A percentile compares a stretch with the other conserved stretches of the same genome.
Evolutionary conservation across 495 filamentous ascomycete species (phyloP).

Genomic region (Neurospora sp.): DNA sequence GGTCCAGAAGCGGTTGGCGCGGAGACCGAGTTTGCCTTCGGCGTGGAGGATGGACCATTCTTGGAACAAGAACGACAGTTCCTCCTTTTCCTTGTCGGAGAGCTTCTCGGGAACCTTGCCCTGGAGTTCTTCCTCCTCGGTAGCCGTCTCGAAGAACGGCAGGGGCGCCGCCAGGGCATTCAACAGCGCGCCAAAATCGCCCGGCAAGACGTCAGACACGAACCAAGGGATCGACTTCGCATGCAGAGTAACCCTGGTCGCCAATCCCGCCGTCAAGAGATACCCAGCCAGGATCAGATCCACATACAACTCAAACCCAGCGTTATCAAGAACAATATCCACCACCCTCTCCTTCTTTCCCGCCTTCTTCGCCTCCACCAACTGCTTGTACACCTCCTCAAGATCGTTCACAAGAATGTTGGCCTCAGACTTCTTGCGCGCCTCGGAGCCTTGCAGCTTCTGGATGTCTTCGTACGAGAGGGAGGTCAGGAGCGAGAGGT

Average conservation of each 20-base stretch:
- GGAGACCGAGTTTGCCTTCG: conserved; percentile 70
- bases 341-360: conserved; percentile 52
- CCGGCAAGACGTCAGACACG: conserved; percentile 84
- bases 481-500: conserved; percentile 80
- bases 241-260: conserved; percentile 80
- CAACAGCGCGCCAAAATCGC: conserved; percentile 73
- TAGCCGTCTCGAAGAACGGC: conserved; percentile 60
- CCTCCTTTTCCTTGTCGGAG: conserved; percentile 51
- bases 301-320: conserved; percentile 93
- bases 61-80: conserved; percentile 67
- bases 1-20: conserved; percentile 87
- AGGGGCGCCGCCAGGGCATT: conserved; percentile 64
- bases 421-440: conserved; percentile 70
- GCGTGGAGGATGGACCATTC: conserved; percentile 72
- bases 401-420: conserved; percentile 88
- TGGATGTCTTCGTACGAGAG: conserved; percentile 94
- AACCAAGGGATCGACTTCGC: conserved; percentile 96
- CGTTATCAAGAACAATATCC: conserved; percentile 92
- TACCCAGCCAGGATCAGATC: conserved; percentile 88
- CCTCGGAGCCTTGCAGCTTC: conserved; percentile 81
- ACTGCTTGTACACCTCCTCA: conserved; percentile 55
- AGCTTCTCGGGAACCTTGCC: conserved; percentile 48
- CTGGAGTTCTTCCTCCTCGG: conserved; percentile 52
- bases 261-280: conserved; percentile 68
- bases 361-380: conserved; percentile 56